A percentile compares a stretch with the other conserved stretches of the same genome.
These are phyloP conservation scores for Boletus speciosus DNA, from an alignment of 768 basidiomycete genomes.

Conservation along the genomic window DNA sequence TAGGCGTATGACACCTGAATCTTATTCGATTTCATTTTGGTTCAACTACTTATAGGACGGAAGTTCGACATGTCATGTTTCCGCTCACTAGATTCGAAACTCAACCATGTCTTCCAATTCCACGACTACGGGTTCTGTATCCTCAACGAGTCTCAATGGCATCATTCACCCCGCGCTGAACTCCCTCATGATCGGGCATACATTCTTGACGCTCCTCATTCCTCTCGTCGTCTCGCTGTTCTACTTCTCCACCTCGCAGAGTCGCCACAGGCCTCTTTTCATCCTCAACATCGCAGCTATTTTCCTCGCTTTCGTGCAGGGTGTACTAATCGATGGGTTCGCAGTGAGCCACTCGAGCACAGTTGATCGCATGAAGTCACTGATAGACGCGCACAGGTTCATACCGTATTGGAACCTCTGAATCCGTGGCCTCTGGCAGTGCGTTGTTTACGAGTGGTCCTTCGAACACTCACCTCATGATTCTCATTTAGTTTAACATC, in stretches of 20 bases:
- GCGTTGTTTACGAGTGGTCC: not conserved
- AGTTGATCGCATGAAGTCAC: not conserved
- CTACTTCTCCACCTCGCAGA: constrained; percentile 21
- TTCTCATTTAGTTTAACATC: constrained; percentile 4
- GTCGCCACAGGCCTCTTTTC: constrained; percentile 18
- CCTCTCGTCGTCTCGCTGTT: constrained; percentile 19
- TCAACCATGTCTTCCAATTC: constrained; percentile 5
- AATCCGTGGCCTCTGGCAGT: constrained; percentile 4
- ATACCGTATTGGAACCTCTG: constrained; percentile 21
- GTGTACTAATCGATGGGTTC: constrained; percentile 8
- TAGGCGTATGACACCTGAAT: not conserved
- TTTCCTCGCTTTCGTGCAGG: constrained; percentile 11
- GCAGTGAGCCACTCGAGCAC: constrained; percentile 3
- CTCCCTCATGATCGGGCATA: constrained; percentile 22
- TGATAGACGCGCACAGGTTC: constrained; percentile 14
- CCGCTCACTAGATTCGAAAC: not conserved
- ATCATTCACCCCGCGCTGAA: constrained; percentile 12
- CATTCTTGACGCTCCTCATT: constrained; percentile 17
- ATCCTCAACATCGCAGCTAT: constrained; percentile 13
- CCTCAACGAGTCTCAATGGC: not conserved
- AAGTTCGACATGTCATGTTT: not conserved
- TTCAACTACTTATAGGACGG: not conserved
- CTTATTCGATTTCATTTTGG: not conserved
- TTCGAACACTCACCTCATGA: not conserved
- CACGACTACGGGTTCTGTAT: not conserved